A percentile compares a stretch with the other conserved stretches of the same genome.
phyloP scores from a whole-genome alignment of 495 filamentous ascomycete genomes.

The Penicillium daleae region DNA sequence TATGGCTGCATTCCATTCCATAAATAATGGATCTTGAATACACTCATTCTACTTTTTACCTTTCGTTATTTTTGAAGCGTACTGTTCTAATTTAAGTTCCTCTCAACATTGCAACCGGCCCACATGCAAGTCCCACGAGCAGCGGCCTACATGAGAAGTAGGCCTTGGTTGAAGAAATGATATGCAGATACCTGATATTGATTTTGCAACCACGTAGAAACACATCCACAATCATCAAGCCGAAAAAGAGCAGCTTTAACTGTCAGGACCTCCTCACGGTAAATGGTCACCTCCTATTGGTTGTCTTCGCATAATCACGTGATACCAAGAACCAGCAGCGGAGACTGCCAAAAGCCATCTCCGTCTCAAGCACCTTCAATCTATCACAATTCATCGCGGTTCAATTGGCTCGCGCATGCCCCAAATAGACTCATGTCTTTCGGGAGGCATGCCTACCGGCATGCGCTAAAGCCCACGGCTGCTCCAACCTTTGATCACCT shows the following conservation, averaged over 20 bases:
- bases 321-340: constrained; percentile 18
- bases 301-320: constrained; percentile 1
- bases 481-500: constrained; percentile 41
- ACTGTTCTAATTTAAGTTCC: background rate
- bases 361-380: background rate
- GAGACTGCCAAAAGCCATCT: constrained; percentile 19
- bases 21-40: constrained; percentile 13
- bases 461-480: constrained; percentile 39
- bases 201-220: background rate
- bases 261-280: background rate
- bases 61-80: background rate
- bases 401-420: constrained; percentile 37
- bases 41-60: background rate
- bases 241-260: background rate
- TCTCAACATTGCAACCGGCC: background rate
- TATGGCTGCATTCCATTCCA: constrained; percentile 14
- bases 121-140: background rate
- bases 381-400: constrained; percentile 10
- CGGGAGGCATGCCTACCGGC: constrained; percentile 50
- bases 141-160: background rate
- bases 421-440: constrained; percentile 43
- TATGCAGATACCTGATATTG: background rate
- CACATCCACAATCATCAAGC: background rate
- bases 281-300: background rate
- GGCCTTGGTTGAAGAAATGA: background rate